Percentiles rank a stretch among this genome's conserved stretches.
phyloP scores from a whole-genome alignment of 805 yeast species.

The Starmerella cellae region DNA sequence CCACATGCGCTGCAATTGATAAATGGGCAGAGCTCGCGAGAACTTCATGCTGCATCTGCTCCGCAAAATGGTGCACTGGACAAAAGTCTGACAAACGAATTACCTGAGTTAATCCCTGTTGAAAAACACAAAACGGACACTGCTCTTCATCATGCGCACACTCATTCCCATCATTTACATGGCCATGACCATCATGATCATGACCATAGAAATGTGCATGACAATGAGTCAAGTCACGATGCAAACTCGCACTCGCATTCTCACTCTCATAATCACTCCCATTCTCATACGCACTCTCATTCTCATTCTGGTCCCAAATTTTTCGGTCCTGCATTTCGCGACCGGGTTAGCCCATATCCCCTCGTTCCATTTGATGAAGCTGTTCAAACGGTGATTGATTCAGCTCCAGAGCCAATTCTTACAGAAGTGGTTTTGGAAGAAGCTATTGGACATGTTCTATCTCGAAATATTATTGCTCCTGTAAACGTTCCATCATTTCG shows the following conservation, averaged over 20 bases:
- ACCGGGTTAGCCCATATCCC: slow-evolving; percentile 38
- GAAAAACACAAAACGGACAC: no score
- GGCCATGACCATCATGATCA: slow-evolving; percentile 4
- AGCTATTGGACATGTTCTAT: slow-evolving; percentile 31
- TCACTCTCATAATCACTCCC: slow-evolving; percentile 11
- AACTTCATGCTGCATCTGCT: slow-evolving; percentile 26
- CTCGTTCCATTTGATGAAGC: slow-evolving; percentile 36
- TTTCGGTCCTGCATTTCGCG: slow-evolving; percentile 35
- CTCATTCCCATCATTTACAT: not conserved
- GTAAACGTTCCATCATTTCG: slow-evolving; percentile 36
- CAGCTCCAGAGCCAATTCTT: slow-evolving; percentile 25
- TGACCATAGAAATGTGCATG: no score
- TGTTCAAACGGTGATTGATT: slow-evolving; percentile 24
- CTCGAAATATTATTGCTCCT: slow-evolving; percentile 33
- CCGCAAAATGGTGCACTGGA: no score
- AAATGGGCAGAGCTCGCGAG: slow-evolving; percentile 29
- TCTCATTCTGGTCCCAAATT: slow-evolving; percentile 26
- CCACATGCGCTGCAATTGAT: slow-evolving; percentile 36
- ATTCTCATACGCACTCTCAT: slow-evolving; percentile 10
- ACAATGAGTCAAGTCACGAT: no score
- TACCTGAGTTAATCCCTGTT: not conserved
- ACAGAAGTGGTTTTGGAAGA: slow-evolving; percentile 25
- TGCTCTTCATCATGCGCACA: no score
- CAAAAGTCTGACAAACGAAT: not conserved
- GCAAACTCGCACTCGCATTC: slow-evolving; percentile 11